A percentile compares a stretch with the other conserved stretches of the same genome.
Evolutionary conservation across 73 alveolate genomes (phyloP).

Genomic region (Paramecium primaurelia): DNA sequence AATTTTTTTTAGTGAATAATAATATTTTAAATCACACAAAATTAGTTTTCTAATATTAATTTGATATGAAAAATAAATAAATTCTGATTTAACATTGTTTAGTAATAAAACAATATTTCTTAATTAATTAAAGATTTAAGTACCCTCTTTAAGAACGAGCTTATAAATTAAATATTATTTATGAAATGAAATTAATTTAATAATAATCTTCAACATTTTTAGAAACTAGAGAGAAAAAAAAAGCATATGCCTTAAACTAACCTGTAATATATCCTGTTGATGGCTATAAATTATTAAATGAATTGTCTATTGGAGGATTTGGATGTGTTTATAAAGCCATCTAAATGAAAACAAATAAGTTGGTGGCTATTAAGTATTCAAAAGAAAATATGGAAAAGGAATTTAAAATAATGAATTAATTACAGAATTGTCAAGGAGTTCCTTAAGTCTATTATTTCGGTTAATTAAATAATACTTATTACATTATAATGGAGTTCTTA

Average conservation of each 20-base stretch:
- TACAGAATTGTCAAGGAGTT: background rate
- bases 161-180: background rate
- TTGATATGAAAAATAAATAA: too few species aligned
- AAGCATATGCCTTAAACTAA: background rate
- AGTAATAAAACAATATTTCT: too few species aligned
- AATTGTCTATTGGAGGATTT: background rate
- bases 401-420: background rate
- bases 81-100: too few species aligned
- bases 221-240: background rate
- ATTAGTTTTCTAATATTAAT: too few species aligned
- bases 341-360: background rate
- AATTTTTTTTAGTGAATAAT: too few species aligned
- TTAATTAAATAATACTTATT: background rate
- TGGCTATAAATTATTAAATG: background rate
- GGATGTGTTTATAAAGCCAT: background rate
- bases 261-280: slow-evolving; percentile 2
- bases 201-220: background rate
- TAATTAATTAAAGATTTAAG: too few species aligned
- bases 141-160: background rate
- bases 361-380: background rate
- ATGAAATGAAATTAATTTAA: background rate
- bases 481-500: background rate
- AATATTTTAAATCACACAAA: too few species aligned
- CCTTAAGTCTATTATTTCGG: background rate
- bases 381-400: background rate